phyloP scores from a whole-genome alignment of 805 yeast genomes.

The Ogataea nakhonphanomensis region DNA sequence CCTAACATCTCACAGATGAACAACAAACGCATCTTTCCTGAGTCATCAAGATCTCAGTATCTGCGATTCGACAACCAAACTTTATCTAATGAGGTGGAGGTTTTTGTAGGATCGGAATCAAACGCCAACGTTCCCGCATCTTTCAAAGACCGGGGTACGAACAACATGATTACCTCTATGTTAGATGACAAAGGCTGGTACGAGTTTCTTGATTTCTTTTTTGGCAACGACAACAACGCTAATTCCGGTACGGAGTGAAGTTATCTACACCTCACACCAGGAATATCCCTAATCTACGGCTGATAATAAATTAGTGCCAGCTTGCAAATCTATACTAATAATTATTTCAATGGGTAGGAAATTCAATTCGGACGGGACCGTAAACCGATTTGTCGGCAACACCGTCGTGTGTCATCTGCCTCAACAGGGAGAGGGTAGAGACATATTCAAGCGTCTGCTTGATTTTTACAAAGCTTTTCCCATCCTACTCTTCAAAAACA shows the following conservation, averaged over 20 bases:
- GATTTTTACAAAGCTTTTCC: conserved; percentile 17
- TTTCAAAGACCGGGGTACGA: background rate
- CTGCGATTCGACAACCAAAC: conserved; percentile 10
- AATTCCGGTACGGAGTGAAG: background rate
- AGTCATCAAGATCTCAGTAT: conserved; percentile 16
- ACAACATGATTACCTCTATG: conserved; percentile 6
- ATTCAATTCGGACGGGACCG: conserved; percentile 18
- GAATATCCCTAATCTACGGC: background rate
- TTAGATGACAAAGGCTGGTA: conserved; percentile 30
- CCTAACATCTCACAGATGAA: conserved; percentile 9
- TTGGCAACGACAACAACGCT: conserved; percentile 10
- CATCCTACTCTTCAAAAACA: conserved; percentile 11
- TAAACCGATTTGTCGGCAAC: conserved; percentile 16
- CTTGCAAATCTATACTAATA: background rate
- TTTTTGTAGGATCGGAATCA: no score
- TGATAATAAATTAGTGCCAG: background rate
- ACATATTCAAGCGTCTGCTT: conserved; percentile 12
- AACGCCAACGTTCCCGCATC: no score
- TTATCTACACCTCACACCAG: conserved; percentile 2
- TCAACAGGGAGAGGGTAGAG: conserved; percentile 16
- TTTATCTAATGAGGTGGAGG: no score
- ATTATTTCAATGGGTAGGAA: conserved; percentile 16
- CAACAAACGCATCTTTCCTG: conserved; percentile 7
- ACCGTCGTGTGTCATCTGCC: conserved; percentile 20
- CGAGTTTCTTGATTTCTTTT: conserved; percentile 27